phyloP scores from a whole-genome alignment of 169 alveolate genomes.

The Eimeria necatrix region DNA sequence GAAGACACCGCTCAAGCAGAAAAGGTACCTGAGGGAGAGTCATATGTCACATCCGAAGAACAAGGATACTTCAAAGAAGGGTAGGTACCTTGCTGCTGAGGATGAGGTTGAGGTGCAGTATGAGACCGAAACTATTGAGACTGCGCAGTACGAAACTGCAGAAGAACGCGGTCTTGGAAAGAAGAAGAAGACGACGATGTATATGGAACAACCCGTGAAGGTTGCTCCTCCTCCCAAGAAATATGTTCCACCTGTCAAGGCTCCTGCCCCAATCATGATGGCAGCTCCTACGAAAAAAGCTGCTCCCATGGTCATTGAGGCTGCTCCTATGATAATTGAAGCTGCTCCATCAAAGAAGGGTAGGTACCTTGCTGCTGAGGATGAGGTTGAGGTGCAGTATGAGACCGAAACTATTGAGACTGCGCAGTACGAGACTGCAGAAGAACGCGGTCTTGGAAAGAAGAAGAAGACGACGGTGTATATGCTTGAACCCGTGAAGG shows the following conservation, averaged over 20 bases:
- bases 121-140: neutral
- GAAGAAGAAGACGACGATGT: slow-evolving; percentile 42
- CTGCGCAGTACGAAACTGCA: slow-evolving; percentile 5
- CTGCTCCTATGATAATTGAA: slow-evolving; percentile 40
- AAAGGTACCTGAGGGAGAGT: neutral
- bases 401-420: neutral
- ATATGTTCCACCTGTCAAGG: neutral
- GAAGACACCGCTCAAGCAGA: neutral
- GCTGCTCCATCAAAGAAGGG: neutral
- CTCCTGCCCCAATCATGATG: slow-evolving; percentile 18
- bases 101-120: slow-evolving; percentile 23
- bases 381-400: slow-evolving; percentile 9
- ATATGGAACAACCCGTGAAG: neutral
- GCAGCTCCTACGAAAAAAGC: slow-evolving; percentile 25
- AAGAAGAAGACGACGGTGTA: slow-evolving; percentile 5
- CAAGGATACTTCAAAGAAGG: slow-evolving; percentile 27
- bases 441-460: slow-evolving; percentile 62
- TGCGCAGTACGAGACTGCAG: slow-evolving; percentile 7
- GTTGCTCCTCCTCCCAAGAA: neutral
- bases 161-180: neutral
- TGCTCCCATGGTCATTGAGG: slow-evolving; percentile 46
- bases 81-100: slow-evolving; percentile 47
- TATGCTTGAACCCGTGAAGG: neutral
- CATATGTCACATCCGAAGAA: neutral
- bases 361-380: slow-evolving; percentile 31